Percentiles rank a stretch among this genome's conserved stretches.
Conservation (phyloP, 148 eudicot genomes). For the Persicaria maculosa region DNA sequence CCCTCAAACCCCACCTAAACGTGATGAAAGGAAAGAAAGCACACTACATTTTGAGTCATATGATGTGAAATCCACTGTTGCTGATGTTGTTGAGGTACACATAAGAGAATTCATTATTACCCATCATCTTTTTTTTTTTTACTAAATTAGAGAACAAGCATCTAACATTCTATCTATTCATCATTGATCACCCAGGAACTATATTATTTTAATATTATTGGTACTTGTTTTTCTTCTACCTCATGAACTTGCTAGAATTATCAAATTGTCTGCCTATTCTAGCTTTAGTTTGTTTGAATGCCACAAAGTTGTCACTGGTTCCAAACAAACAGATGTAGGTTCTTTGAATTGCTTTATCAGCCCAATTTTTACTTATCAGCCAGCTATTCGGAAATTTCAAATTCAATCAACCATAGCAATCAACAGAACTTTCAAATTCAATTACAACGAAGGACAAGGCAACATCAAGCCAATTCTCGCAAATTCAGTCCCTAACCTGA, state of each 20-base stretch:
- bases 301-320: conserved; percentile 75
- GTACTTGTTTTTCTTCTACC: conserved; percentile 13
- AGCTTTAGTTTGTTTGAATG: conserved; percentile 96
- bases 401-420: too few relatives aligned
- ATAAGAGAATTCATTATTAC: conserved; percentile 6
- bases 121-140: not conserved
- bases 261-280: conserved; percentile 74
- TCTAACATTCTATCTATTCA: not conserved
- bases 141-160: not conserved
- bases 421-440: too few relatives aligned
- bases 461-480: too few relatives aligned
- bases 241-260: conserved; percentile 94
- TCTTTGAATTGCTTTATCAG: not conserved
- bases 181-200: not conserved
- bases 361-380: not conserved
- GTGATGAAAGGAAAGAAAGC: not conserved
- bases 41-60: not conserved
- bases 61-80: conserved; percentile 19
- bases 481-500: too few relatives aligned
- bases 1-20: not conserved
- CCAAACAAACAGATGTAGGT: conserved; percentile 63
- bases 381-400: too few relatives aligned
- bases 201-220: conserved; percentile 3
- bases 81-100: conserved; percentile 97
- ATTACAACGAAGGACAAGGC: too few relatives aligned